Base-by-base conservation (phyloP, 306 rosid genomes). In the Casuarina equisetifolia region DNA sequence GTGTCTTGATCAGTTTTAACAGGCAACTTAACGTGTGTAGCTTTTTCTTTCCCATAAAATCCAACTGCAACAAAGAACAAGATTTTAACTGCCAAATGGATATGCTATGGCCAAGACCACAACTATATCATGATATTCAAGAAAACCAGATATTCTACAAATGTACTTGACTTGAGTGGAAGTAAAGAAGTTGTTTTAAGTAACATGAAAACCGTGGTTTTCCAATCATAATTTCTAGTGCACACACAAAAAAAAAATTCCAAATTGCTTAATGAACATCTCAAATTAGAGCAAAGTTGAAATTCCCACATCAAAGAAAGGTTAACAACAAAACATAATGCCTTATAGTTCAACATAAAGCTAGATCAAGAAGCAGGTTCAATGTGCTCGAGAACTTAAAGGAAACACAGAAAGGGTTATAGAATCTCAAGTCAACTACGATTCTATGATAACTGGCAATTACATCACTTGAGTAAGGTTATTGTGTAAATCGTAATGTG, bases 1-100 rank as follows among this genome's bases (percentile, higher is more conserved):
- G 99, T 91, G 82, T 95, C 99, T 76, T 88, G 86, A 87, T 95
- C 99, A 32, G 97, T 92, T 88, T 92, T 95, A 73, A 92, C 75
- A 50, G 99, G 96, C 80, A 92, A 67, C 78, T 81, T 86, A 25
- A 85, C 39, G 70, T 73, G 85, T 44, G 90, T 58, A 58, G 92
- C 64, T 48, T 76, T 76, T 42, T 85, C 93, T 84, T 87, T 86
- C 77, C 97, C 89, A 73, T 91, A 95, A 83, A 85, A 88, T 73
- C 76, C 81, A 88, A 83, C 99, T 95, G 89, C 77, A 77, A 84
- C 48, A 77, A 68, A 76, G 49, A 44, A 67, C 77, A 72, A 74
- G 20, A 58, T 51, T 17, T 76, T 61, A 73, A 55, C 48, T 3
- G 15, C 20, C 15, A 66, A 45, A 81, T 53, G 44, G 79, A 46